Conservation (phyloP, 2,329 filamentous ascomycete genomes). For the Helicocarpus griseus region DNA sequence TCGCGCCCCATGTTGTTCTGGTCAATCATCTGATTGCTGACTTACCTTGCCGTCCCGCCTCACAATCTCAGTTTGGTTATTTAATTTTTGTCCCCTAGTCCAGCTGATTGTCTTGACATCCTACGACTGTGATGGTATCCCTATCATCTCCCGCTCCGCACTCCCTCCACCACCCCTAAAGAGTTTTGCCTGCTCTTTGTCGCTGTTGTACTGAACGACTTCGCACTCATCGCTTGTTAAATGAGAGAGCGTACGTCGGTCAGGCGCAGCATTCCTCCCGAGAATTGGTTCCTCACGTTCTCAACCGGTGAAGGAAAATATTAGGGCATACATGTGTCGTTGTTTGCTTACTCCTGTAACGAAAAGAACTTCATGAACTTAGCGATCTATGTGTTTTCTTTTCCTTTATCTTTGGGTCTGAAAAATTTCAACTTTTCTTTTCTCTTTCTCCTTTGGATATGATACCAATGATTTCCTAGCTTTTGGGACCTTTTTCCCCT, state of each 20-base stretch:
- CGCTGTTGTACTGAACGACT: neutral
- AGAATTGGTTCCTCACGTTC: conserved; percentile 35
- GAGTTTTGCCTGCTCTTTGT: neutral
- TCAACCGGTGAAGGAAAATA: conserved; percentile 11
- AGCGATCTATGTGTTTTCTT: neutral
- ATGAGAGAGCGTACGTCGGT: conserved; percentile 22
- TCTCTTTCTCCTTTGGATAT: too few species aligned
- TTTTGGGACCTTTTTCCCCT: too few species aligned
- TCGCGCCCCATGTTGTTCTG: too few species aligned
- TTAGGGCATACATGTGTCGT: neutral
- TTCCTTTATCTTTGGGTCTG: neutral
- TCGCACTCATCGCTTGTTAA: neutral
- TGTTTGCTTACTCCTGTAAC: neutral
- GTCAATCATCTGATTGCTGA: too few species aligned
- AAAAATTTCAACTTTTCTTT: neutral
- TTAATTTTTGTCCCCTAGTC: too few species aligned
- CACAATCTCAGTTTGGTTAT: too few species aligned
- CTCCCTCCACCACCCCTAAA: neutral
- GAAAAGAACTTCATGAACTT: too few species aligned
- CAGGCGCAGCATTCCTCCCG: conserved; percentile 37
- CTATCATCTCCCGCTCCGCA: neutral
- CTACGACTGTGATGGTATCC: too few species aligned
- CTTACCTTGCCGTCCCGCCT: too few species aligned
- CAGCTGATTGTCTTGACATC: too few species aligned
- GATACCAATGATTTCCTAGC: too few species aligned